These are phyloP conservation scores for Setomelanomma holmii DNA, from an alignment of 2,329 filamentous ascomycete species.

Conservation along the genomic window DNA sequence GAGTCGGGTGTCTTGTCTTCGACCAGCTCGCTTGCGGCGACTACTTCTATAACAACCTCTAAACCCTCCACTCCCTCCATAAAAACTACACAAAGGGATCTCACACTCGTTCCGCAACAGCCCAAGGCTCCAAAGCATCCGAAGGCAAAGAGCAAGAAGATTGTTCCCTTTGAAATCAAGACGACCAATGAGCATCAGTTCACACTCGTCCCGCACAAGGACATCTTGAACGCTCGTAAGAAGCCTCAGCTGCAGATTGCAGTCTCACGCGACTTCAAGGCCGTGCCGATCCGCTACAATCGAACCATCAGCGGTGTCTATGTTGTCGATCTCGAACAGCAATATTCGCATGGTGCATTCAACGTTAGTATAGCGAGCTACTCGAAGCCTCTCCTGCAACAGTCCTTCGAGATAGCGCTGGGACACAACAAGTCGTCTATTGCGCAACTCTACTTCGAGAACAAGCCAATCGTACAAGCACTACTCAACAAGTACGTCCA, in stretches of 20 bases:
- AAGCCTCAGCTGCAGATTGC: constrained; percentile 59
- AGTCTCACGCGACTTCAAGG: constrained; percentile 53
- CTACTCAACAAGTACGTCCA: constrained; percentile 26
- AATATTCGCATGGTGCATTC: constrained; percentile 57
- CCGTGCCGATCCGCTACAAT: constrained; percentile 55
- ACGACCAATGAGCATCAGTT: constrained; percentile 63
- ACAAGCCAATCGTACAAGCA: constrained; percentile 24
- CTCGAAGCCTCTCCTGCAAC: constrained; percentile 46
- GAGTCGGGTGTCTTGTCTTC: constrained; percentile 5
- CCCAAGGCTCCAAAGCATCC: constrained; percentile 9
- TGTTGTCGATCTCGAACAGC: constrained; percentile 57
- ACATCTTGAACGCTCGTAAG: constrained; percentile 49
- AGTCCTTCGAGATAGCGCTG: constrained; percentile 42
- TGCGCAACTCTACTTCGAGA: constrained; percentile 27
- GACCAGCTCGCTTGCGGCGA: constrained; percentile 6
- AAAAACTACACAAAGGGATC: constrained; percentile 16
- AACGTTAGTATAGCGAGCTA: constrained; percentile 55
- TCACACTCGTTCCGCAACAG: constrained; percentile 22
- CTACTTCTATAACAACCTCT: background rate
- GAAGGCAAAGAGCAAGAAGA: constrained; percentile 32
- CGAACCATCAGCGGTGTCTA: constrained; percentile 62
- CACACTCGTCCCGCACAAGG: constrained; percentile 58
- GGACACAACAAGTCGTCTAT: constrained; percentile 41
- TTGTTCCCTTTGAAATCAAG: constrained; percentile 59
- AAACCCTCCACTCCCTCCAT: constrained; percentile 4